Conservation (phyloP, 192 early-diverging fungal species). For the Rhizophagus prolifer region DNA sequence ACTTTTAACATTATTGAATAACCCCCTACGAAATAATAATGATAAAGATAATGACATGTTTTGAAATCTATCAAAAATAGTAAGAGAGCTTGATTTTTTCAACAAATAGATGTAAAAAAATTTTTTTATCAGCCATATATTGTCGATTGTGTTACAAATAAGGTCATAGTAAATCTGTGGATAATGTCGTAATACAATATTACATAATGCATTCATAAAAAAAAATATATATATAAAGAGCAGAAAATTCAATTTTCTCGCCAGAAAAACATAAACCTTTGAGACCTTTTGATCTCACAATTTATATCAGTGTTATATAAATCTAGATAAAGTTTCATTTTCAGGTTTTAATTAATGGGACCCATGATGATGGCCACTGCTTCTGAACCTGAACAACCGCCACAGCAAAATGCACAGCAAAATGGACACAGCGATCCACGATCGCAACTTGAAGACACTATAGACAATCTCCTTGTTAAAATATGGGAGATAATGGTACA, state of each 20-base stretch:
- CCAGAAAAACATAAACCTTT: too few species aligned
- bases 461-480: conserved; percentile 3
- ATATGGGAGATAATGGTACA: conserved; percentile 21
- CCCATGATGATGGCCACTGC: conserved; percentile 8
- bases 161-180: not conserved
- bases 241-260: not conserved
- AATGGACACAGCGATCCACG: conserved; percentile 18
- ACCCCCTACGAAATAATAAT: not conserved
- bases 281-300: not conserved
- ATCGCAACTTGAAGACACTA: not conserved
- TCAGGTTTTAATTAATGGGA: conserved; percentile 15
- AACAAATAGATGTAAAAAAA: too few species aligned
- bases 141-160: too few species aligned
- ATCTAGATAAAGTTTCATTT: not conserved
- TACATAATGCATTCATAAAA: not conserved
- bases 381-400: not conserved
- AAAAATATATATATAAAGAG: not conserved
- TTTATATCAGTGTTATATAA: not conserved
- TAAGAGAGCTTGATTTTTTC: too few species aligned
- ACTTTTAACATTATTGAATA: not conserved
- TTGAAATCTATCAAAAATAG: not conserved
- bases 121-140: too few species aligned
- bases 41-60: not conserved
- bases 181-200: not conserved
- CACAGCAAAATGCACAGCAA: conserved; percentile 9